Conservation (phyloP, 495 filamentous ascomycete genomes). For the Parathielavia hyrcaniae region DNA sequence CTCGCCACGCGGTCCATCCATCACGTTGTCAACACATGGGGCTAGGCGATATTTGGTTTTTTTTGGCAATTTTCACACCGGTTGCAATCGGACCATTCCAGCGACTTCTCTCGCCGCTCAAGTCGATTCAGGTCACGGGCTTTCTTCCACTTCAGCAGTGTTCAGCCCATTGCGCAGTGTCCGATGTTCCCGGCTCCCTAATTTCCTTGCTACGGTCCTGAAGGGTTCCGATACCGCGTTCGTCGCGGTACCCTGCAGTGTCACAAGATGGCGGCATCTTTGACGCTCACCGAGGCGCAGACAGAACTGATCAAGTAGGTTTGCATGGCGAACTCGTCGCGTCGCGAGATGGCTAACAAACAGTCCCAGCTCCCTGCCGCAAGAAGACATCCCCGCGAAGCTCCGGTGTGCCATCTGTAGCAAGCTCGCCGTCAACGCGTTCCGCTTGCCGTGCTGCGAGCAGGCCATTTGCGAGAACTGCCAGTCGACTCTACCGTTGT, state of each 20-base stretch:
- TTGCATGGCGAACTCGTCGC: background rate
- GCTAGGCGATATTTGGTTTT: background rate
- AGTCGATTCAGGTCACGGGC: background rate
- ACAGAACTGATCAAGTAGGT: constrained; percentile 38
- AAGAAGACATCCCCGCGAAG: constrained; percentile 88
- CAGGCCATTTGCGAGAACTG: constrained; percentile 89
- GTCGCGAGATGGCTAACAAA: constrained; percentile 21
- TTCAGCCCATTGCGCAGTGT: background rate
- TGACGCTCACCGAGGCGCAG: constrained; percentile 28
- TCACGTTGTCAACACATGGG: no score
- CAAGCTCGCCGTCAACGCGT: constrained; percentile 84
- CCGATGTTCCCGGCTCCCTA: constrained; percentile 16
- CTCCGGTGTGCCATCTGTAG: constrained; percentile 89
- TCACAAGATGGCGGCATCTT: constrained; percentile 25
- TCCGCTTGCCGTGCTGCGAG: constrained; percentile 88
- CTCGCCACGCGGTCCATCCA: no score
- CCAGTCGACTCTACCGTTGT: constrained; percentile 66
- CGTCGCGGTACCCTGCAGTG: constrained; percentile 12
- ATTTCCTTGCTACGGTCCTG: background rate
- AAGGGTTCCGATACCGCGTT: constrained; percentile 13
- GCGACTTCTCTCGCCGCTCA: background rate
- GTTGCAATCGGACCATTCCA: background rate
- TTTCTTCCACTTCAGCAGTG: background rate
- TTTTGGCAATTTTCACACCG: background rate
- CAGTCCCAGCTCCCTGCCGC: constrained; percentile 58